phyloP scores from a whole-genome alignment of 2,329 filamentous ascomycete species.

The Sporothrix sp. region DNA sequence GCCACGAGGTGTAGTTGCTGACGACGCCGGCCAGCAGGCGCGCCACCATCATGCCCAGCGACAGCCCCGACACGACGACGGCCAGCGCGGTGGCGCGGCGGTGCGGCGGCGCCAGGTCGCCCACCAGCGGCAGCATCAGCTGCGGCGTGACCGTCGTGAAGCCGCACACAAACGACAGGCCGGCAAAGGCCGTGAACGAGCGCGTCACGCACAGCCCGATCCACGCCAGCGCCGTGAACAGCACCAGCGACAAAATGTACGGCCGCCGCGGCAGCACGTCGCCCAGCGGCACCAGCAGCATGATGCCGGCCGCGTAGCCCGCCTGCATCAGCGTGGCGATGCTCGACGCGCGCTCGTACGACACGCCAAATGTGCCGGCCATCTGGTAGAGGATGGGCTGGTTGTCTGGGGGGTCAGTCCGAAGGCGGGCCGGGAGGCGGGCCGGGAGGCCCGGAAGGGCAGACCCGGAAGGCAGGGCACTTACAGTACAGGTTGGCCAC shows the following conservation, averaged over 20 bases:
- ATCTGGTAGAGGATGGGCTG: slow-evolving; percentile 71
- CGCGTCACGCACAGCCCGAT: slow-evolving; percentile 61
- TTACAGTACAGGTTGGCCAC: too few species aligned
- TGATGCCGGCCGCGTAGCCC: slow-evolving; percentile 63
- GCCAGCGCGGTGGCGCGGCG: slow-evolving; percentile 60
- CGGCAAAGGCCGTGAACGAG: slow-evolving; percentile 54
- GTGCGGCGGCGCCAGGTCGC: slow-evolving; percentile 62
- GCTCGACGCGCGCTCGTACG: slow-evolving; percentile 54
- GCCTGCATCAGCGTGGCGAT: slow-evolving; percentile 72
- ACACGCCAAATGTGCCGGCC: slow-evolving; percentile 59
- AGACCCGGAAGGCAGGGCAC: neutral
- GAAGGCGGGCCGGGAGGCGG: too few species aligned
- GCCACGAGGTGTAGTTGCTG: slow-evolving; percentile 64
- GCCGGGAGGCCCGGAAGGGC: too few species aligned
- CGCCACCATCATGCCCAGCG: slow-evolving; percentile 67
- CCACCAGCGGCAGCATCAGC: slow-evolving; percentile 70
- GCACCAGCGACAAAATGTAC: slow-evolving; percentile 58
- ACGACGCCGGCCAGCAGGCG: slow-evolving; percentile 67
- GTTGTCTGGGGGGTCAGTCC: slow-evolving; percentile 42
- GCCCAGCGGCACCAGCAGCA: slow-evolving; percentile 67
- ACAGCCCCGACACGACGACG: slow-evolving; percentile 64
- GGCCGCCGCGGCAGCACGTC: slow-evolving; percentile 58
- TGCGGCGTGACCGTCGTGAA: slow-evolving; percentile 73
- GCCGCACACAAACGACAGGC: slow-evolving; percentile 63
- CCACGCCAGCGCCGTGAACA: slow-evolving; percentile 61